Percentiles rank a stretch among this genome's conserved stretches.
Evolutionary conservation across 345 rosid species (phyloP).

Genomic region (Acer yangbiense): DNA sequence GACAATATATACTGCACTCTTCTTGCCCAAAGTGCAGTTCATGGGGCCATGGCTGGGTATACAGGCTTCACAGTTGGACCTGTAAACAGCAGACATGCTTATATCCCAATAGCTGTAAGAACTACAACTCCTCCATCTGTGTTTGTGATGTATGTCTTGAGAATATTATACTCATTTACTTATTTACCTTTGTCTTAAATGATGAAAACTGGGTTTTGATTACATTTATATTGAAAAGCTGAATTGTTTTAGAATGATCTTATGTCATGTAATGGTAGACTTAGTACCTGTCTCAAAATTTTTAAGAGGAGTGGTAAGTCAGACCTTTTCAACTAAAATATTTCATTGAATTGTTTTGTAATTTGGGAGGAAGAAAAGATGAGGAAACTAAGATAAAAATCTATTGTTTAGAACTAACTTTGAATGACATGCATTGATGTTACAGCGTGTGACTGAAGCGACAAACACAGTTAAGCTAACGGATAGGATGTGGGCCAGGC

Average conservation of each 20-base stretch:
- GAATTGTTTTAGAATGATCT: background rate
- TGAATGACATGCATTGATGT: conserved; percentile 14
- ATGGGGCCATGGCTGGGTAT: conserved; percentile 98
- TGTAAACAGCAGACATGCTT: conserved; percentile 88
- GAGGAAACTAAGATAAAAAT: background rate
- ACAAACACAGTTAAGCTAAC: conserved; percentile 80
- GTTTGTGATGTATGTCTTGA: background rate
- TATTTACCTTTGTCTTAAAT: conserved; percentile 14
- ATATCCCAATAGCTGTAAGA: conserved; percentile 83
- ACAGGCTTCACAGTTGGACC: conserved; percentile 97
- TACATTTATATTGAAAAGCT: background rate
- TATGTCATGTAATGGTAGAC: background rate
- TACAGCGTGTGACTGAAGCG: conserved; percentile 79
- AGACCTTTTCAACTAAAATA: background rate
- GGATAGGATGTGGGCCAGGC: conserved; percentile 97
- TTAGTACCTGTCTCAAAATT: background rate
- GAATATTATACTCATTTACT: background rate
- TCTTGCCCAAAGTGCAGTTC: conserved; percentile 95
- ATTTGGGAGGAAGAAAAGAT: background rate
- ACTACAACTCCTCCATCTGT: conserved; percentile 12
- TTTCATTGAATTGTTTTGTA: background rate
- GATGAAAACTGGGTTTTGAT: conserved; percentile 1
- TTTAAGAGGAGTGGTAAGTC: background rate
- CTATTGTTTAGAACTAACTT: background rate
- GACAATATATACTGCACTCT: conserved; percentile 97